Conservation (phyloP, 2,329 filamentous ascomycete species). For the Diaporthe sp. region DNA sequence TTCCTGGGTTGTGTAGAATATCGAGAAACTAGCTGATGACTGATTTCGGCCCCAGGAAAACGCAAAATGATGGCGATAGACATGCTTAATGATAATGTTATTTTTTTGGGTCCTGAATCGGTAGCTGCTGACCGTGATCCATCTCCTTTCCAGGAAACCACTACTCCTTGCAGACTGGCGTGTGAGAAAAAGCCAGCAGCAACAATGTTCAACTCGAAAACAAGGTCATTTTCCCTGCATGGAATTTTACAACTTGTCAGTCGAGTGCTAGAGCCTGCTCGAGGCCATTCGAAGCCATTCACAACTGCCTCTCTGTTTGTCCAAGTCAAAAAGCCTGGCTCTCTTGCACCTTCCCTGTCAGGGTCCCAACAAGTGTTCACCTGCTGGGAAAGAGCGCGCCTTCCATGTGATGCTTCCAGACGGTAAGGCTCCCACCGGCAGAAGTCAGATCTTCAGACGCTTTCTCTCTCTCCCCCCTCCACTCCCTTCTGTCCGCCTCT, state of each 20-base stretch:
- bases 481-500: background rate
- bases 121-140: background rate
- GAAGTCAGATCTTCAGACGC: background rate
- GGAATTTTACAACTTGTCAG: background rate
- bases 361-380: background rate
- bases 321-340: background rate
- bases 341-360: background rate
- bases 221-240: background rate
- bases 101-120: background rate
- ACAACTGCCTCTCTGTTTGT: background rate
- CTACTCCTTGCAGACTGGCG: background rate
- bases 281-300: background rate
- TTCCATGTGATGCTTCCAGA: background rate
- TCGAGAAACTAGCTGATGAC: background rate
- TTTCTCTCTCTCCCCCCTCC: background rate
- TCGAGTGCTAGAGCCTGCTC: background rate
- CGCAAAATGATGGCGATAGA: constrained; percentile 1
- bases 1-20: background rate
- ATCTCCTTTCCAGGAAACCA: background rate
- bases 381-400: background rate
- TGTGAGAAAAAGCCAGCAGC: background rate
- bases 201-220: background rate
- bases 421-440: background rate
- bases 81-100: constrained; percentile 18
- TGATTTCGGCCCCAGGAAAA: background rate